These are phyloP conservation scores for Panaeolus papilionaceus DNA, from an alignment of 768 basidiomycete species.

Conservation along the genomic window DNA sequence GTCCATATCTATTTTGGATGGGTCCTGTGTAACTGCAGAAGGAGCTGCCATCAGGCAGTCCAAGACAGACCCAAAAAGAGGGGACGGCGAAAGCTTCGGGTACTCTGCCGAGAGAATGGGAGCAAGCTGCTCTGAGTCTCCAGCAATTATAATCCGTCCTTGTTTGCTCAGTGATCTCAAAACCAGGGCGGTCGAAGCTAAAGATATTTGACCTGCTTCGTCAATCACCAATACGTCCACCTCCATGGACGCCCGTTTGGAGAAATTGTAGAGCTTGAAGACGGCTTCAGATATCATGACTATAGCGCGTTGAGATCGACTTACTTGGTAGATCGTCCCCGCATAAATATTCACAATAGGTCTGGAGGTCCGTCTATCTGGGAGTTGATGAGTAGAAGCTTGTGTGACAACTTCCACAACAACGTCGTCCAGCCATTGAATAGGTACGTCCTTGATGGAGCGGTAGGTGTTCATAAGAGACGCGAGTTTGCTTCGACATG, in stretches of 20 bases:
- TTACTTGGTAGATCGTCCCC: constrained; percentile 56
- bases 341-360: constrained; percentile 43
- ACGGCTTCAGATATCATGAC: neutral
- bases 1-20: constrained; percentile 21
- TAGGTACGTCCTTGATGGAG: constrained; percentile 41
- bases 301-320: constrained; percentile 3
- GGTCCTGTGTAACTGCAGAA: constrained; percentile 7
- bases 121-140: constrained; percentile 58
- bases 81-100: constrained; percentile 42
- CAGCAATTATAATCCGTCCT: constrained; percentile 53
- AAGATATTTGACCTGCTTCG: constrained; percentile 57
- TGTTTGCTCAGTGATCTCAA: constrained; percentile 43
- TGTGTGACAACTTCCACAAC: constrained; percentile 46
- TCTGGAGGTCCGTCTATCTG: constrained; percentile 32
- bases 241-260: constrained; percentile 42
- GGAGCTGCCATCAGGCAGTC: constrained; percentile 50
- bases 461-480: constrained; percentile 44
- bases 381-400: constrained; percentile 47
- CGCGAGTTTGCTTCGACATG: constrained; percentile 48
- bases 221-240: constrained; percentile 54
- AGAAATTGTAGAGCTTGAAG: constrained; percentile 52
- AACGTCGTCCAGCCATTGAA: constrained; percentile 50
- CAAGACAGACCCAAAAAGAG: constrained; percentile 54
- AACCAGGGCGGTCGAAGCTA: constrained; percentile 52
- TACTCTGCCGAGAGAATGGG: constrained; percentile 56